Percentiles rank a stretch among this genome's conserved stretches.
Conservation (phyloP, 805 yeast genomes). For the Kodamaea fukazawae region DNA sequence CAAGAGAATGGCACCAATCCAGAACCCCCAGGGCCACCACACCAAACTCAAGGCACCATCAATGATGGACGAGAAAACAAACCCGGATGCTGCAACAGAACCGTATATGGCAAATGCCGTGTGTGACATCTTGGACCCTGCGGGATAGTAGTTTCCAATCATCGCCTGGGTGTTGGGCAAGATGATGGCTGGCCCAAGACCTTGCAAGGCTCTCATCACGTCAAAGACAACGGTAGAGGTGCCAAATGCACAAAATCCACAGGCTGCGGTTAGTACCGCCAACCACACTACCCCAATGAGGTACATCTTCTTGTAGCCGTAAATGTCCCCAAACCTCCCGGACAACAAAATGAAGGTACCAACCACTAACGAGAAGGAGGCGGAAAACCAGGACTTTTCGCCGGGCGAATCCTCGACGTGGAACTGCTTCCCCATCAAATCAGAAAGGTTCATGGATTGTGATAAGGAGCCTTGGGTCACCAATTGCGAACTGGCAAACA, state of each 20-base stretch:
- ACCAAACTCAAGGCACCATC: constrained; percentile 24
- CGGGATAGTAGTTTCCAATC: constrained; percentile 30
- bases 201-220: constrained; percentile 32
- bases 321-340: constrained; percentile 35
- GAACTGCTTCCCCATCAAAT: constrained; percentile 21
- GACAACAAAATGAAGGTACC: constrained; percentile 35
- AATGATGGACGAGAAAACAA: constrained; percentile 28
- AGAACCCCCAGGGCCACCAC: constrained; percentile 39
- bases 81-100: constrained; percentile 36
- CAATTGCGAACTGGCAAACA: constrained; percentile 27
- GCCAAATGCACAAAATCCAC: constrained; percentile 28
- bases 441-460: constrained; percentile 24
- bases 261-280: constrained; percentile 21
- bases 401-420: constrained; percentile 25
- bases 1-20: constrained; percentile 26
- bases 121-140: constrained; percentile 16
- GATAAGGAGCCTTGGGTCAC: constrained; percentile 30
- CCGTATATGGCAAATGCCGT: constrained; percentile 30
- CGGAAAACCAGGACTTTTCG: constrained; percentile 35
- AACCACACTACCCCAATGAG: constrained; percentile 24
- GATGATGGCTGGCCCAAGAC: constrained; percentile 33
- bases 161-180: constrained; percentile 36
- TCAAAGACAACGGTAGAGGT: constrained; percentile 24
- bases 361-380: constrained; percentile 32
- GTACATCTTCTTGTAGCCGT: constrained; percentile 31